These are phyloP conservation scores for Ganoderma lingzhi DNA, from an alignment of 1,284 basidiomycete species.

Conservation along the genomic window DNA sequence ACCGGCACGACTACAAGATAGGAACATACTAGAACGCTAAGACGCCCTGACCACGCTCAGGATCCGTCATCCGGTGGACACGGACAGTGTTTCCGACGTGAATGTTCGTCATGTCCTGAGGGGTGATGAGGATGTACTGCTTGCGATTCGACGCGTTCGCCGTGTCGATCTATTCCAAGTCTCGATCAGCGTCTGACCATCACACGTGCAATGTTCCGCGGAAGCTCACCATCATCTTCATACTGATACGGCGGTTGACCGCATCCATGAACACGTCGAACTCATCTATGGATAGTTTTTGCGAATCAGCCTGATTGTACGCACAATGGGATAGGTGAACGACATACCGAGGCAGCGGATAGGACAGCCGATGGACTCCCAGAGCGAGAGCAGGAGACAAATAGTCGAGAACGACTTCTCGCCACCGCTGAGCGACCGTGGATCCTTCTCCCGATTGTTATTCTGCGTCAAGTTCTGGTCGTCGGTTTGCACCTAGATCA, in stretches of 20 bases:
- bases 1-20: background rate
- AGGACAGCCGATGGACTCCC: constrained; percentile 95
- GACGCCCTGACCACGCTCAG: constrained; percentile 71
- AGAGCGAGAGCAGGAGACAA: constrained; percentile 90
- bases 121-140: constrained; percentile 94
- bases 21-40: constrained; percentile 47
- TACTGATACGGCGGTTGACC: constrained; percentile 90
- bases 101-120: constrained; percentile 83
- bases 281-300: constrained; percentile 60
- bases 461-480: constrained; percentile 75
- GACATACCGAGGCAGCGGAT: constrained; percentile 89
- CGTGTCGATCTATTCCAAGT: constrained; percentile 73
- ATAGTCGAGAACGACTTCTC: constrained; percentile 99
- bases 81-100: constrained; percentile 67
- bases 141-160: constrained; percentile 86
- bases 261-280: constrained; percentile 98
- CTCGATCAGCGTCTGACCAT: background rate
- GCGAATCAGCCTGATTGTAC: background rate
- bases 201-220: background rate
- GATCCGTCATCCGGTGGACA: constrained; percentile 84
- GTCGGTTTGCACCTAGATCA: constrained; percentile 74
- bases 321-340: constrained; percentile 1
- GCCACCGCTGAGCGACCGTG: constrained; percentile 87
- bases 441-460: constrained; percentile 73
- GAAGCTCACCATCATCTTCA: constrained; percentile 86